Percentiles rank a stretch among this genome's conserved stretches.
Conservation (phyloP, 768 basidiomycete genomes). For the Xerocomellus amylosporus region DNA sequence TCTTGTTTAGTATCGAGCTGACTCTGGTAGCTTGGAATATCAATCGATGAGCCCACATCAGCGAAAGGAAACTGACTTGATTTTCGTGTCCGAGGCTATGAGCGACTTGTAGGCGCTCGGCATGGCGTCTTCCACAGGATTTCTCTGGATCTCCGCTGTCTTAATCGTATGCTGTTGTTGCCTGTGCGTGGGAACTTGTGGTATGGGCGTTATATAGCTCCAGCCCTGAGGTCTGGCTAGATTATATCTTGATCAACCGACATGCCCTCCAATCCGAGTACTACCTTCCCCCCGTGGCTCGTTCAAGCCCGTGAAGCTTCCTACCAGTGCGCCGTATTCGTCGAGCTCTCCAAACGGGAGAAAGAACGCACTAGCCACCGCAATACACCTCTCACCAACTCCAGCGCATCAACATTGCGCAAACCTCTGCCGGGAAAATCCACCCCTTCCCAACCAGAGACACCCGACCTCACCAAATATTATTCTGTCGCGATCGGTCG, state of each 20-base stretch:
- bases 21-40: conserved; percentile 46
- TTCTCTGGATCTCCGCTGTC: neutral
- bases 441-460: conserved; percentile 9
- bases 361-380: conserved; percentile 33
- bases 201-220: neutral
- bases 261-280: conserved; percentile 11
- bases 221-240: neutral
- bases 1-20: conserved; percentile 76
- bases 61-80: conserved; percentile 40
- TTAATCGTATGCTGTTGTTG: no score
- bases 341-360: conserved; percentile 39
- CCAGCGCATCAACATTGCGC: conserved; percentile 6
- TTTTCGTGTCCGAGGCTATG: conserved; percentile 23
- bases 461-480: conserved; percentile 33
- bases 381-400: conserved; percentile 11
- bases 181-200: conserved; percentile 18
- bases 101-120: conserved; percentile 19
- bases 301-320: conserved; percentile 3
- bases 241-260: neutral
- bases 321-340: conserved; percentile 32
- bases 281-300: conserved; percentile 18
- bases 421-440: conserved; percentile 4
- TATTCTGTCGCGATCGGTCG: conserved; percentile 58
- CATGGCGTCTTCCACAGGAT: conserved; percentile 9
- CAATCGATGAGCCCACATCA: conserved; percentile 12